These are phyloP conservation scores for Saturnispora kantuleensis DNA, from an alignment of 805 yeast species.

Conservation along the genomic window DNA sequence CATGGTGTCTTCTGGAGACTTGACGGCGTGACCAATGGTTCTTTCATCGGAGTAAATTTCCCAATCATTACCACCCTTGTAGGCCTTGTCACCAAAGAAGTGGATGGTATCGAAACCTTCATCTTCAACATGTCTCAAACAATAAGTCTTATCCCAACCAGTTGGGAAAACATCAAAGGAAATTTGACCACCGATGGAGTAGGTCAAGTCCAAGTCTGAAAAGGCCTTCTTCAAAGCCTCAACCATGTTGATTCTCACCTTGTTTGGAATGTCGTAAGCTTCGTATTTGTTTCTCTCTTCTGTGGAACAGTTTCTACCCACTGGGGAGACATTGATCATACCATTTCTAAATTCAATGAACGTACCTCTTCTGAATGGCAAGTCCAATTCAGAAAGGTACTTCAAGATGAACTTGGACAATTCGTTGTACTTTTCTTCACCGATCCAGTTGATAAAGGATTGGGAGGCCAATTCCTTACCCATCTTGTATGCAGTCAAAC, in stretches of 20 bases:
- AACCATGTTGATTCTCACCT: slow-evolving; percentile 79
- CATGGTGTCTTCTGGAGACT: slow-evolving; percentile 81
- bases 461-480: slow-evolving; percentile 87
- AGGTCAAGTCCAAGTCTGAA: slow-evolving; percentile 78
- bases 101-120: slow-evolving; percentile 85
- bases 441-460: slow-evolving; percentile 91
- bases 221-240: slow-evolving; percentile 74
- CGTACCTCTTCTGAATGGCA: slow-evolving; percentile 98
- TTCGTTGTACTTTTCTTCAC: slow-evolving; percentile 88
- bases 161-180: slow-evolving; percentile 99
- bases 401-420: slow-evolving; percentile 76
- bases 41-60: slow-evolving; percentile 89
- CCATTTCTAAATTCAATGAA: slow-evolving; percentile 99
- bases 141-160: slow-evolving; percentile 99
- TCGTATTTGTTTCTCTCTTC: slow-evolving; percentile 91
- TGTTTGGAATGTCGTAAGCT: slow-evolving; percentile 67
- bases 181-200: slow-evolving; percentile 98
- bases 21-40: slow-evolving; percentile 93
- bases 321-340: slow-evolving; percentile 96
- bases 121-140: slow-evolving; percentile 80
- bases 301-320: slow-evolving; percentile 96
- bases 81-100: slow-evolving; percentile 97
- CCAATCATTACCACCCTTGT: slow-evolving; percentile 96
- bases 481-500: slow-evolving; percentile 90
- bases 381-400: slow-evolving; percentile 75